These are phyloP conservation scores for Colletotrichum theobromicola DNA, from an alignment of 2,329 filamentous ascomycete species.

Conservation along the genomic window DNA sequence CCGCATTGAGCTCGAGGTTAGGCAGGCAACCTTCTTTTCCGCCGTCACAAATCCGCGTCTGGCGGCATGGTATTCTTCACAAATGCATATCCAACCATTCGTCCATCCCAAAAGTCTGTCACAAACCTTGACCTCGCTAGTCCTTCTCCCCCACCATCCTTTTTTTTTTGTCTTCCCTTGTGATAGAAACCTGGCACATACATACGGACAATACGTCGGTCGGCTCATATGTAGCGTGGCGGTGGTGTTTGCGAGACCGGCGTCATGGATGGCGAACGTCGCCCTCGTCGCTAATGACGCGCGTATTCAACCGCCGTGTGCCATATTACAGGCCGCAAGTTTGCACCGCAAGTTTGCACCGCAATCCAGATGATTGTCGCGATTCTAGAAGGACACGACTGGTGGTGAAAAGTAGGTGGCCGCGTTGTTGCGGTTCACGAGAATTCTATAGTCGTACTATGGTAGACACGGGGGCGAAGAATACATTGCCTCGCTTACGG, in stretches of 20 bases:
- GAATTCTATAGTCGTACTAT: not conserved
- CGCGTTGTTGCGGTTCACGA: not conserved
- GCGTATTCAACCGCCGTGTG: not conserved
- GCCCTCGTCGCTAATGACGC: not conserved
- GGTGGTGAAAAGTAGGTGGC: not conserved
- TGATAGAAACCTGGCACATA: too few relatives aligned
- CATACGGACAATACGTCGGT: not conserved
- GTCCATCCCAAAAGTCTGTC: not conserved
- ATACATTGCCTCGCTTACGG: not conserved
- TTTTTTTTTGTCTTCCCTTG: not conserved
- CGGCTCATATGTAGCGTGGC: not conserved
- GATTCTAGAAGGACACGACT: not conserved
- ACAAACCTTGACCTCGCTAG: not conserved
- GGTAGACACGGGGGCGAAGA: not conserved
- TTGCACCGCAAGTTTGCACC: too few relatives aligned
- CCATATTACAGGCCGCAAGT: not conserved
- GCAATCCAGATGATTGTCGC: not conserved
- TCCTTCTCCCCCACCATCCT: not conserved
- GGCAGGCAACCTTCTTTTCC: not conserved
- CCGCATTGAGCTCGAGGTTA: not conserved
- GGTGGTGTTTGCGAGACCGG: not conserved
- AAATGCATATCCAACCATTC: conserved; percentile 12
- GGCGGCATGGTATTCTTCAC: conserved; percentile 14
- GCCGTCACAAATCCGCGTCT: not conserved
- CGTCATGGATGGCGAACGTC: not conserved